Conservation (phyloP, 2,329 filamentous ascomycete genomes). For the Fusarium falciforme region DNA sequence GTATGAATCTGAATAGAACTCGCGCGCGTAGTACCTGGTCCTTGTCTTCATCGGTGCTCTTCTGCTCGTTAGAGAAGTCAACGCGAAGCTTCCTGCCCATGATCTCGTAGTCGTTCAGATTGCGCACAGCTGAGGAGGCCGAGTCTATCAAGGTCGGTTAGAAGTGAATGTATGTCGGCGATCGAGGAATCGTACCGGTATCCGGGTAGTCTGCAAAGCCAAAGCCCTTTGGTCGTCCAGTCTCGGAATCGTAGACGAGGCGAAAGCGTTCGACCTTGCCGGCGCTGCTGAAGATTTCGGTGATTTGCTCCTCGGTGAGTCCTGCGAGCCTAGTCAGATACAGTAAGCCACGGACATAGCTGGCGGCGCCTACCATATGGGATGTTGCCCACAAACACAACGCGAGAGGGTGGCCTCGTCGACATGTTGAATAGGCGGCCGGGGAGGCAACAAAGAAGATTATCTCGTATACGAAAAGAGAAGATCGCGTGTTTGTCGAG, state of each 20-base stretch:
- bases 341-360: background rate
- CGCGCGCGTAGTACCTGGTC: conserved; percentile 17
- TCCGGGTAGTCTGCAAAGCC: conserved; percentile 97
- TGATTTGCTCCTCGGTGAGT: conserved; percentile 95
- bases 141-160: conserved; percentile 62
- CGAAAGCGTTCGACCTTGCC: conserved; percentile 93
- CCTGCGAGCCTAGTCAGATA: conserved; percentile 64
- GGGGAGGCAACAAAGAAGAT: background rate
- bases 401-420: conserved; percentile 79
- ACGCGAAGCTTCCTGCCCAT: conserved; percentile 95
- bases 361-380: conserved; percentile 71
- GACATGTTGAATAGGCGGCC: conserved; percentile 61
- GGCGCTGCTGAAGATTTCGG: conserved; percentile 89
- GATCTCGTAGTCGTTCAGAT: conserved; percentile 94
- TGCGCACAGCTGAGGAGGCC: conserved; percentile 92
- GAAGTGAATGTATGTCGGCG: background rate
- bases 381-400: conserved; percentile 88
- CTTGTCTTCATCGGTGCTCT: conserved; percentile 70
- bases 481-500: background rate
- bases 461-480: background rate
- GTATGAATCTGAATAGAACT: background rate
- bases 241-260: conserved; percentile 95
- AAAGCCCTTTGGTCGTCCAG: conserved; percentile 93
- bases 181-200: conserved; percentile 68
- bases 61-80: conserved; percentile 94